Conservation (phyloP, 371 early-diverging fungal genomes). For the Coemansia sp. region DNA sequence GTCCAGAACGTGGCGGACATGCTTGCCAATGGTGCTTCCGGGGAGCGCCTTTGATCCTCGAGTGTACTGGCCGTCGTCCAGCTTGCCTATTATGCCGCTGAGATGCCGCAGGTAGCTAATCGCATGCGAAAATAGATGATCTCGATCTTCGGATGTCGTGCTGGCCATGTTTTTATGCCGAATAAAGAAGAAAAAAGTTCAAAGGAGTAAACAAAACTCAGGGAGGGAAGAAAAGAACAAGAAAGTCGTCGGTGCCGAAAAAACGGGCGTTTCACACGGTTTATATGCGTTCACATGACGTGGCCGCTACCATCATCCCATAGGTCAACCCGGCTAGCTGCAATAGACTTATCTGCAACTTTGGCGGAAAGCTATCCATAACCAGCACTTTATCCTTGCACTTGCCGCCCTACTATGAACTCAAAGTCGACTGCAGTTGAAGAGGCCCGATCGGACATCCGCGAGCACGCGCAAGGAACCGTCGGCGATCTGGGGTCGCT, state of each 20-base stretch:
- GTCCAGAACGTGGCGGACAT: slow-evolving; percentile 56
- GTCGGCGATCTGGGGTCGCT: slow-evolving; percentile 26
- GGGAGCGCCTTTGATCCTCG: slow-evolving; percentile 57
- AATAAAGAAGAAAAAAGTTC: background rate
- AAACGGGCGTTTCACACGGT: background rate
- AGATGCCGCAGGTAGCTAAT: slow-evolving; percentile 13
- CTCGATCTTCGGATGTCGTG: background rate
- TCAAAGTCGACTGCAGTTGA: slow-evolving; percentile 24
- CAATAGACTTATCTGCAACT: background rate
- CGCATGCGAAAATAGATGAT: slow-evolving; percentile 21
- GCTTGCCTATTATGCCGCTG: background rate
- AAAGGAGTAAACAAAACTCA: background rate
- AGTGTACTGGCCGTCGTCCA: slow-evolving; percentile 50
- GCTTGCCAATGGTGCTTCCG: slow-evolving; percentile 67
- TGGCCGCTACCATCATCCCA: background rate
- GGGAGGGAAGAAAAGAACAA: background rate
- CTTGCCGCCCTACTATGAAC: background rate
- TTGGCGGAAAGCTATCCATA: no score
- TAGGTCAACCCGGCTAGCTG: background rate
- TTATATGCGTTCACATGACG: background rate
- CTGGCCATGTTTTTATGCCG: background rate
- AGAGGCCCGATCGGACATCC: slow-evolving; percentile 37
- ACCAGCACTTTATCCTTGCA: no score
- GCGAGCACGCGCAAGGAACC: slow-evolving; percentile 40
- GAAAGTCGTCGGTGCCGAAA: background rate